Conservation (phyloP, 1,284 basidiomycete species). For the Pseudozyma hubeiensis region DNA sequence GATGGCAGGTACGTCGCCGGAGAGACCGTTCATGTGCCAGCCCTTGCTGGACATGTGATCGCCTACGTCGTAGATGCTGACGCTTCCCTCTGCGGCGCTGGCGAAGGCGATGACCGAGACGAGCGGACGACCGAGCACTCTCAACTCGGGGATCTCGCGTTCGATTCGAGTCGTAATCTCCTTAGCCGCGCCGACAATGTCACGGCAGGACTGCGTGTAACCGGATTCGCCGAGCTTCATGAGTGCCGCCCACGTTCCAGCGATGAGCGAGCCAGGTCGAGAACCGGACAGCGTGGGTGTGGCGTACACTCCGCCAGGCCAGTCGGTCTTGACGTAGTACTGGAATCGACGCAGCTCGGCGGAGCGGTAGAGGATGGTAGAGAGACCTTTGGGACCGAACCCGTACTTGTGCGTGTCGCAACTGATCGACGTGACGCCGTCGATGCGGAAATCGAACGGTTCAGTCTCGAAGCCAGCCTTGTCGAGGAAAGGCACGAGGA, state of each 20-base stretch:
- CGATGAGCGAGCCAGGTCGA: slow-evolving; percentile 90
- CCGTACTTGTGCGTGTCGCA: slow-evolving; percentile 69
- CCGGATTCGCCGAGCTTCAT: slow-evolving; percentile 91
- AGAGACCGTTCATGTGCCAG: slow-evolving; percentile 88
- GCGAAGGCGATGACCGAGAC: slow-evolving; percentile 91
- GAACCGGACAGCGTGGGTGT: slow-evolving; percentile 57
- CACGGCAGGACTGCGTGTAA: slow-evolving; percentile 86
- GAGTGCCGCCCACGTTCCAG: slow-evolving; percentile 96
- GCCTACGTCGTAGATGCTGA: slow-evolving; percentile 85
- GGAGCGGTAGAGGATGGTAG: slow-evolving; percentile 61
- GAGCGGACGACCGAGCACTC: slow-evolving; percentile 87
- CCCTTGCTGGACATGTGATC: slow-evolving; percentile 82
- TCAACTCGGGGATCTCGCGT: slow-evolving; percentile 78
- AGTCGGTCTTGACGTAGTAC: slow-evolving; percentile 67
- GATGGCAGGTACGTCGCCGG: slow-evolving; percentile 79
- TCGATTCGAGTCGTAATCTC: slow-evolving; percentile 77
- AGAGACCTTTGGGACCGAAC: slow-evolving; percentile 66
- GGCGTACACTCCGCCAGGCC: slow-evolving; percentile 68
- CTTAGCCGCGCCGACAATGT: slow-evolving; percentile 82
- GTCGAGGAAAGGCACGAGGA: slow-evolving; percentile 66
- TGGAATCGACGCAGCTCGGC: slow-evolving; percentile 61
- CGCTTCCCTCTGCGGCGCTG: slow-evolving; percentile 71
- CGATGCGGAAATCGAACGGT: slow-evolving; percentile 67
- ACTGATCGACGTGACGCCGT: slow-evolving; percentile 65
- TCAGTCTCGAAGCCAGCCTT: slow-evolving; percentile 61